These are phyloP conservation scores for Pichia sp. DNA, from an alignment of 1,139 yeast genomes.

Conservation along the genomic window DNA sequence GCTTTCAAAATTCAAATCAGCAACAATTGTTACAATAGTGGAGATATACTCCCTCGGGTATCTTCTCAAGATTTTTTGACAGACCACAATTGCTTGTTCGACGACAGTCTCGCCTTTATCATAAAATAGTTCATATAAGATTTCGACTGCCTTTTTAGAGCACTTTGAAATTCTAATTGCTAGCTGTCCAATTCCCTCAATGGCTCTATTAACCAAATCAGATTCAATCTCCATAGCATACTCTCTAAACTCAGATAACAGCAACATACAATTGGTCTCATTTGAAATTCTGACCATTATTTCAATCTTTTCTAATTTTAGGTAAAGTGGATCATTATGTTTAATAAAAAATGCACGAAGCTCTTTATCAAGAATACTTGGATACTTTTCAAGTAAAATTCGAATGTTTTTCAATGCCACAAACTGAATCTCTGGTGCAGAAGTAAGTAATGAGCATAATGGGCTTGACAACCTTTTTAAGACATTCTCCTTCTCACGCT, in stretches of 20 bases:
- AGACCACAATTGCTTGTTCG: constrained; percentile 71
- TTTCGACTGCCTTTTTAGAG: constrained; percentile 66
- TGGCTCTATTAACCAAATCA: constrained; percentile 76
- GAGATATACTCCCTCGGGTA: constrained; percentile 64
- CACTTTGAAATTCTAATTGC: constrained; percentile 69
- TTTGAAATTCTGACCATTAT: constrained; percentile 81
- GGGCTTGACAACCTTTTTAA: constrained; percentile 85
- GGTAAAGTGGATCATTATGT: constrained; percentile 89
- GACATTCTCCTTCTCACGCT: constrained; percentile 38
- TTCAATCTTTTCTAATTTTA: constrained; percentile 88
- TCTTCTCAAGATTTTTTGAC: constrained; percentile 74
- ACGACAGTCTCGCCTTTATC: constrained; percentile 71
- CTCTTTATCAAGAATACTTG: constrained; percentile 69
- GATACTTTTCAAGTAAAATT: constrained; percentile 83
- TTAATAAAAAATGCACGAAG: constrained; percentile 87
- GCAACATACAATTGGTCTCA: constrained; percentile 56
- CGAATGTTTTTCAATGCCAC: constrained; percentile 90
- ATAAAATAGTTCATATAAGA: constrained; percentile 65
- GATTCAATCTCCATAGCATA: constrained; percentile 92
- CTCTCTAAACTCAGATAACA: constrained; percentile 82
- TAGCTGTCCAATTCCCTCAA: constrained; percentile 78
- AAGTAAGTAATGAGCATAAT: constrained; percentile 76
- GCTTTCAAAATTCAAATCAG: constrained; percentile 46
- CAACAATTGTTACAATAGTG: constrained; percentile 60
- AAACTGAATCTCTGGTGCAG: constrained; percentile 90